Conservation (phyloP, 2,329 filamentous ascomycete species). For the Alternaria sp. region DNA sequence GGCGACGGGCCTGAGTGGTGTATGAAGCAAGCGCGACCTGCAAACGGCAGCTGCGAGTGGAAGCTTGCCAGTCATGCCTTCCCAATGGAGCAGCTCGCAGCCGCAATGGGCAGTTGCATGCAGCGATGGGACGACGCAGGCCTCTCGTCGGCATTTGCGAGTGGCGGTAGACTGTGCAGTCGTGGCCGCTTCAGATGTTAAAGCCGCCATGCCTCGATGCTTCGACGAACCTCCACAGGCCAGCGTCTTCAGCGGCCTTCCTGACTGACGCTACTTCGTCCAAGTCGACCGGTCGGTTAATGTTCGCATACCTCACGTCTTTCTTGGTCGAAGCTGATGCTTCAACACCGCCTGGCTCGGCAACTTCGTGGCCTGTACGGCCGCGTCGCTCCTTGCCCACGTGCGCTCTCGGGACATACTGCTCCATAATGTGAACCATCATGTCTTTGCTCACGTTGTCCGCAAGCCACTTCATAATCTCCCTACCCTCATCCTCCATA, state of each 20-base stretch:
- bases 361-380: conserved; percentile 38
- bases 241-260: conserved; percentile 72
- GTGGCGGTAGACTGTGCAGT: background rate
- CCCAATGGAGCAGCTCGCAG: background rate
- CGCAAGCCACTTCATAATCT: conserved; percentile 80
- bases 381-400: conserved; percentile 71
- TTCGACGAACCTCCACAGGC: conserved; percentile 82
- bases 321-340: conserved; percentile 44
- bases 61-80: background rate
- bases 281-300: conserved; percentile 74
- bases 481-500: conserved; percentile 73
- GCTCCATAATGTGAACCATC: conserved; percentile 89
- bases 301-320: conserved; percentile 74
- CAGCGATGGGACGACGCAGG: background rate
- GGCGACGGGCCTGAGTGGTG: background rate
- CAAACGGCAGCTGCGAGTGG: background rate
- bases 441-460: conserved; percentile 75
- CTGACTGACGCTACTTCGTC: conserved; percentile 73
- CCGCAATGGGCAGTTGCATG: background rate
- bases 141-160: background rate
- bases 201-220: conserved; percentile 65
- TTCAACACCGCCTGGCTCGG: conserved; percentile 42
- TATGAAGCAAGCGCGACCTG: background rate
- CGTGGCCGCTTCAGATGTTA: conserved; percentile 50
- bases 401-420: conserved; percentile 81